A percentile compares a stretch with the other conserved stretches of the same genome.
These are phyloP conservation scores for Casuarina equisetifolia DNA, from an alignment of 306 rosid genomes.

Conservation along the genomic window DNA sequence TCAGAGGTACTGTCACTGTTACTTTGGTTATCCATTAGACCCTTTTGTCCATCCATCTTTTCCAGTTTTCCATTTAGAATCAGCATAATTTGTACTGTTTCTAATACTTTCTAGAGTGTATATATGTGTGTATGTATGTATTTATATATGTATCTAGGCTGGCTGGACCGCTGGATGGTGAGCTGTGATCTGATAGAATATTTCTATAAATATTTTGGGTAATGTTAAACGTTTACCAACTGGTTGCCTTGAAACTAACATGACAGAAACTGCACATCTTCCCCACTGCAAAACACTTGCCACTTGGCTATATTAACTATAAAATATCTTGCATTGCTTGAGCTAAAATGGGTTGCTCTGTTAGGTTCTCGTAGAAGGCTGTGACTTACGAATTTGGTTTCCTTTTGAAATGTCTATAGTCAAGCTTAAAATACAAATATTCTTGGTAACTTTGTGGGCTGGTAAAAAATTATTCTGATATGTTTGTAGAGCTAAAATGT, in stretches of 20 bases:
- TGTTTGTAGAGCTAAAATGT: too few species aligned
- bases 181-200: neutral
- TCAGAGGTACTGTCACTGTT: constrained; percentile 63
- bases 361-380: neutral
- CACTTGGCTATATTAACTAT: neutral
- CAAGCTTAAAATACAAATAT: too few species aligned
- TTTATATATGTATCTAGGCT: too few species aligned
- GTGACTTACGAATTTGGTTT: too few species aligned
- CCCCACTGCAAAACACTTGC: neutral
- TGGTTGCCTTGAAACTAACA: neutral
- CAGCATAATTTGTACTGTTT: neutral
- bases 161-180: too few species aligned
- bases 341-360: neutral
- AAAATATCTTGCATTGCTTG: neutral
- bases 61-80: neutral
- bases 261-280: neutral
- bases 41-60: neutral
- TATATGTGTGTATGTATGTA: neutral
- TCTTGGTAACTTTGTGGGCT: neutral
- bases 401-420: too few species aligned
- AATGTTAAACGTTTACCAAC: neutral
- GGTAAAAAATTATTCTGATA: too few species aligned
- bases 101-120: neutral
- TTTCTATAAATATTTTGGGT: neutral
- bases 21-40: constrained; percentile 2